A percentile compares a stretch with the other conserved stretches of the same genome.
These are phyloP conservation scores for Sindora glabra DNA, from an alignment of 306 rosid genomes.

Conservation along the genomic window DNA sequence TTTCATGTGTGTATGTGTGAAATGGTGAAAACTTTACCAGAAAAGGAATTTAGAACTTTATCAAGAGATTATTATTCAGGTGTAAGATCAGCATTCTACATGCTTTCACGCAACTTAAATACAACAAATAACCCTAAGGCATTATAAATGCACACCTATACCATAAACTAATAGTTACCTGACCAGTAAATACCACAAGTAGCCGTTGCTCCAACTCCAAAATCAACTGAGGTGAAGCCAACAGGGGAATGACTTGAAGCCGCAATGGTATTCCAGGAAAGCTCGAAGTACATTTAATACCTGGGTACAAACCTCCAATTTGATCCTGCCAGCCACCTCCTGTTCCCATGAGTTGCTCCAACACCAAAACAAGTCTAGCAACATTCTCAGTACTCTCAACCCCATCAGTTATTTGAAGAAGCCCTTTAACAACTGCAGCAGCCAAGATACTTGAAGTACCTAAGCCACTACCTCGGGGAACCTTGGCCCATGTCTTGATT, in stretches of 20 bases:
- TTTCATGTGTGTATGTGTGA: too few species aligned
- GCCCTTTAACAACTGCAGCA: slow-evolving; percentile 92
- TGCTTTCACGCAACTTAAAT: too few species aligned
- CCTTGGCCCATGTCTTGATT: slow-evolving; percentile 86
- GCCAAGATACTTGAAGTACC: slow-evolving; percentile 96
- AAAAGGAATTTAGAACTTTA: too few species aligned
- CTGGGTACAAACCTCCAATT: slow-evolving; percentile 90
- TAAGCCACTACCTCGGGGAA: slow-evolving; percentile 95
- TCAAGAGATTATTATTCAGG: too few species aligned
- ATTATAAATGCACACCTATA: background rate
- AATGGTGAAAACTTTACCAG: too few species aligned
- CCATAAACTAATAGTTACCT: slow-evolving; percentile 29
- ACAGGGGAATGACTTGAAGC: slow-evolving; percentile 74
- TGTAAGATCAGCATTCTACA: too few species aligned
- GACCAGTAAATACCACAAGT: slow-evolving; percentile 91
- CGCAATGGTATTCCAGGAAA: slow-evolving; percentile 92
- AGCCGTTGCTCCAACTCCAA: slow-evolving; percentile 66
- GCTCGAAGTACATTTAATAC: slow-evolving; percentile 86
- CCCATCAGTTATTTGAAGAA: slow-evolving; percentile 67
- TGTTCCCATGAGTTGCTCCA: slow-evolving; percentile 97
- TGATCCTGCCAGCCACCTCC: slow-evolving; percentile 99
- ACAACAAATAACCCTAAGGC: too few species aligned
- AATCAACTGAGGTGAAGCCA: slow-evolving; percentile 60
- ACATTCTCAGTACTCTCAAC: slow-evolving; percentile 83
- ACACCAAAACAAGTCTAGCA: slow-evolving; percentile 83